Conservation (phyloP, 1,284 basidiomycete genomes). For the Heterobasidion irregulare region DNA sequence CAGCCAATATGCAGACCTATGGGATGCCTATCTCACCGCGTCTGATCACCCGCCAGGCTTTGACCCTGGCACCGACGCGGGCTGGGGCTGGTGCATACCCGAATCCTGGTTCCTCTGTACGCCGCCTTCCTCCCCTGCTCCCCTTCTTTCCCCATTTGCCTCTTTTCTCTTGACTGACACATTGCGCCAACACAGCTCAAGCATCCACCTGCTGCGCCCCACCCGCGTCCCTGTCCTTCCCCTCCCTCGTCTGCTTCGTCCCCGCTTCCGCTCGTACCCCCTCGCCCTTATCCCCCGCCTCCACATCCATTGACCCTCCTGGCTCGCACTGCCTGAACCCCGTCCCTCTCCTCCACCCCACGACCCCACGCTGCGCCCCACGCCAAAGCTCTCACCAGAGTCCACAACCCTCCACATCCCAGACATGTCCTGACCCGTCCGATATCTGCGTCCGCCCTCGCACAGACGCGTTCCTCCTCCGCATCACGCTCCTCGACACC, state of each 20-base stretch:
- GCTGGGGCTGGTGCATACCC: conserved; percentile 55
- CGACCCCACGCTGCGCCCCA: background rate
- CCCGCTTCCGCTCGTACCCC: conserved; percentile 37
- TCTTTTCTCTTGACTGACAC: no score
- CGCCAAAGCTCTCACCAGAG: background rate
- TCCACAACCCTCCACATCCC: background rate
- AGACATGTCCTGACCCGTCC: background rate
- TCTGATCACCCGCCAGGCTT: conserved; percentile 1
- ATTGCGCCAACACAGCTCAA: background rate
- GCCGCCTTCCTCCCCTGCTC: conserved; percentile 8
- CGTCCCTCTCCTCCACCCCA: conserved; percentile 31
- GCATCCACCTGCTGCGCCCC: background rate
- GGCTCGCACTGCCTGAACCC: conserved; percentile 45
- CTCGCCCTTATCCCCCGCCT: conserved; percentile 47
- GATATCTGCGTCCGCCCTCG: conserved; percentile 38
- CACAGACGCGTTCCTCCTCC: conserved; percentile 19
- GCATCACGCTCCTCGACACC: conserved; percentile 12
- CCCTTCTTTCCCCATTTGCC: background rate
- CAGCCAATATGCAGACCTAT: conserved; percentile 22
- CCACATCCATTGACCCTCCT: conserved; percentile 26
- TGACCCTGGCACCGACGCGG: background rate
- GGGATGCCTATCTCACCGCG: conserved; percentile 35
- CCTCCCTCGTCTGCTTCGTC: background rate
- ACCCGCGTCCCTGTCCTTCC: background rate
- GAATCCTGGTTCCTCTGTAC: conserved; percentile 23